These are phyloP conservation scores for Suillus occidentalis DNA, from an alignment of 768 basidiomycete species.

Conservation along the genomic window DNA sequence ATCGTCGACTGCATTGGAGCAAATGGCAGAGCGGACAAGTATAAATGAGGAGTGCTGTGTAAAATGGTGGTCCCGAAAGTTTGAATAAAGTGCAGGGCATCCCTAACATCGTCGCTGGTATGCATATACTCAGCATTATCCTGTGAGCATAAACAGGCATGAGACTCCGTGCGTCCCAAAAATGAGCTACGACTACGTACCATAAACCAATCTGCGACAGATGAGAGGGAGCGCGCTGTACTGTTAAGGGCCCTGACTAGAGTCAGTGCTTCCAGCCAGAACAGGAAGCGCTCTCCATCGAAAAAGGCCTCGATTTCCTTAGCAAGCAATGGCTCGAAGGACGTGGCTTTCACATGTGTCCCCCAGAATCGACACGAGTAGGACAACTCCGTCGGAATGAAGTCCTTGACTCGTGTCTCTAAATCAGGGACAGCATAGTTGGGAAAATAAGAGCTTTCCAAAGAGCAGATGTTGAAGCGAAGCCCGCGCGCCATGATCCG, in stretches of 20 bases:
- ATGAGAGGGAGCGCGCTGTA: not conserved
- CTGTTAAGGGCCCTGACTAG: not conserved
- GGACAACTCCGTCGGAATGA: conserved; percentile 7
- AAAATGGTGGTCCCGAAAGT: conserved; percentile 15
- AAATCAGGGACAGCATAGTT: conserved; percentile 26
- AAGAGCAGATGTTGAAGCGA: conserved; percentile 36
- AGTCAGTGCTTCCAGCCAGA: conserved; percentile 10
- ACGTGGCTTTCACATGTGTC: conserved; percentile 8
- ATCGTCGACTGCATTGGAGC: conserved; percentile 15
- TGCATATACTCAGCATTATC: not conserved
- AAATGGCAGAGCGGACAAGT: conserved; percentile 28
- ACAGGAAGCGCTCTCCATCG: conserved; percentile 8
- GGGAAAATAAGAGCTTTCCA: conserved; percentile 29
- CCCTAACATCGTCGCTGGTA: conserved; percentile 2
- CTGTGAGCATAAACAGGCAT: not conserved
- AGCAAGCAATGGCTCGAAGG: not conserved
- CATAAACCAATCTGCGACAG: not conserved
- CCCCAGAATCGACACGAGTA: conserved; percentile 18
- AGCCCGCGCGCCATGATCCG: conserved; percentile 29
- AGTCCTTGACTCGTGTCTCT: not conserved
- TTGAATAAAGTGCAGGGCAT: conserved; percentile 14
- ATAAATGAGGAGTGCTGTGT: conserved; percentile 25
- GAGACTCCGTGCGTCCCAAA: not conserved
- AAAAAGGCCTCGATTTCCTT: conserved; percentile 7
- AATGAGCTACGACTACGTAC: not conserved